These are phyloP conservation scores for Cicer chorassanicum DNA, from an alignment of 306 rosid species.

Conservation along the genomic window DNA sequence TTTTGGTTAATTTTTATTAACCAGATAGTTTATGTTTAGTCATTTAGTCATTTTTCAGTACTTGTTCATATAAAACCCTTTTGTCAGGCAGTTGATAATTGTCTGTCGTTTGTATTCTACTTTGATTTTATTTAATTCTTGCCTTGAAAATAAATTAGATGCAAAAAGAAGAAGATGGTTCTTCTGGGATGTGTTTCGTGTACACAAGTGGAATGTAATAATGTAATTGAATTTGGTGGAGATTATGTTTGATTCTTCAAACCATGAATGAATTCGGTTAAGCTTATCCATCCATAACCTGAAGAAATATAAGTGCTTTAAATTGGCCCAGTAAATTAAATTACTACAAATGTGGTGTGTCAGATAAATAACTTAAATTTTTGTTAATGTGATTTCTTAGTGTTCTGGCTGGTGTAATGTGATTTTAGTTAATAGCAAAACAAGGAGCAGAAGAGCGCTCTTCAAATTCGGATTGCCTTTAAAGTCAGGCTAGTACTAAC, in stretches of 20 bases:
- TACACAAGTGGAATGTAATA: not conserved
- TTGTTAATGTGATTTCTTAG: not conserved
- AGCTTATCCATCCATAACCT: not conserved
- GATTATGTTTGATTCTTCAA: not conserved
- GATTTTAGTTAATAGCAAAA: too few relatives aligned
- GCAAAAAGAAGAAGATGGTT: not conserved
- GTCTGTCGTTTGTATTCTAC: not conserved
- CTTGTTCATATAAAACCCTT: not conserved
- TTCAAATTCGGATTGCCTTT: too few relatives aligned
- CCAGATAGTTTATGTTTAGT: not conserved
- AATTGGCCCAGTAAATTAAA: not conserved
- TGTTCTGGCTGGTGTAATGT: not conserved
- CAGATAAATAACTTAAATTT: not conserved
- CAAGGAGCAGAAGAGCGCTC: too few relatives aligned
- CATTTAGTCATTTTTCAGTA: not conserved
- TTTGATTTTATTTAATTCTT: not conserved
- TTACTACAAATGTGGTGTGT: not conserved
- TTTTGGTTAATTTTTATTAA: constrained; percentile 3
- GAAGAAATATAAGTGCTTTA: not conserved
- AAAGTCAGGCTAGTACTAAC: too few relatives aligned
- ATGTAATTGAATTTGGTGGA: not conserved
- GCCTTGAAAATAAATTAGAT: not conserved
- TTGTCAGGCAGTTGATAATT: not conserved
- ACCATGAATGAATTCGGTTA: constrained; percentile 1
- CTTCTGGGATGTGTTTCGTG: not conserved